Conservation (phyloP, 2,329 filamentous ascomycete genomes). For the Westerdykella sp. region DNA sequence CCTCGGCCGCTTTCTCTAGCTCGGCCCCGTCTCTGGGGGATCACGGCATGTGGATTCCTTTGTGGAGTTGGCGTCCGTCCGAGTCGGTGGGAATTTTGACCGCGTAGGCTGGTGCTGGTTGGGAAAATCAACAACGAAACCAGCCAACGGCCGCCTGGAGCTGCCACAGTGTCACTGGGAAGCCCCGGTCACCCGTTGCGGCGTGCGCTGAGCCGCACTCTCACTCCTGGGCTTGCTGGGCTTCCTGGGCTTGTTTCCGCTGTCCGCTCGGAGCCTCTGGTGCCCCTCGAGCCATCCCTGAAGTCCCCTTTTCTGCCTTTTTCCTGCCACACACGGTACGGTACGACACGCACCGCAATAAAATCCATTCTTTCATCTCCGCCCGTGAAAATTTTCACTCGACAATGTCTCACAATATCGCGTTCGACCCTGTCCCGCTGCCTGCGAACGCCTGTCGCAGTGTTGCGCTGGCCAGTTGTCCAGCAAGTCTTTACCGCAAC, state of each 20-base stretch:
- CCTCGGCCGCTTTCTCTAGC: too few species aligned
- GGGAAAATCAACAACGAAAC: too few species aligned
- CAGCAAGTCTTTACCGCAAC: slow-evolving; percentile 30
- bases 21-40: too few species aligned
- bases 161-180: slow-evolving; percentile 12
- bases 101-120: too few species aligned
- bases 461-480: slow-evolving; percentile 19
- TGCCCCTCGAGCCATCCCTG: slow-evolving; percentile 6
- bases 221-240: too few species aligned
- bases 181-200: slow-evolving; percentile 20
- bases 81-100: too few species aligned
- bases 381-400: slow-evolving; percentile 28
- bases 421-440: neutral
- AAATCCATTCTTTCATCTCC: slow-evolving; percentile 20
- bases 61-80: too few species aligned
- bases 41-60: too few species aligned
- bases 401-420: slow-evolving; percentile 27
- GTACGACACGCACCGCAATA: neutral
- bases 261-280: slow-evolving; percentile 24
- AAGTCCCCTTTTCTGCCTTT: slow-evolving; percentile 15
- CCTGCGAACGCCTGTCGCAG: slow-evolving; percentile 6
- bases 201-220: slow-evolving; percentile 28
- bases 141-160: too few species aligned
- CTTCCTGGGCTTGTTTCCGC: slow-evolving; percentile 5
- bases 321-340: neutral